phyloP scores from a whole-genome alignment of 768 basidiomycete species.

The Suillus bovinus region DNA sequence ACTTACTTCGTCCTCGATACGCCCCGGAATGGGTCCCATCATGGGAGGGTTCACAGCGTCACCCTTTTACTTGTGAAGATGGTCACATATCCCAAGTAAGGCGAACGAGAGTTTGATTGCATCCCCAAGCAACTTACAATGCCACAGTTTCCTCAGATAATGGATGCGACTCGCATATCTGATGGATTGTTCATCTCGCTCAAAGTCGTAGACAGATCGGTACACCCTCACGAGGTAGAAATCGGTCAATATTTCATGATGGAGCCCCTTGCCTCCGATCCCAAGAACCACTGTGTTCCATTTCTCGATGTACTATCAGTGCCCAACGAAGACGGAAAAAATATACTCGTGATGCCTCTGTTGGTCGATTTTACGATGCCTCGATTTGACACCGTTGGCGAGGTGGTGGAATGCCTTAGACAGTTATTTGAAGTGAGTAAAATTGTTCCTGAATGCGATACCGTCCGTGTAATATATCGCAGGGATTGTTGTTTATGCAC shows the following conservation, averaged over 20 bases:
- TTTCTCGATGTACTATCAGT: constrained; percentile 26
- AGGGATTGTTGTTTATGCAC: constrained; percentile 31
- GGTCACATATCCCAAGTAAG: not conserved
- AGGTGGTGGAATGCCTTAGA: constrained; percentile 33
- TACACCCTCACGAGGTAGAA: constrained; percentile 29
- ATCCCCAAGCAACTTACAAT: not conserved
- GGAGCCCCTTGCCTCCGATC: not conserved
- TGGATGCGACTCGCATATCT: constrained; percentile 31
- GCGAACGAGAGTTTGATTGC: not conserved
- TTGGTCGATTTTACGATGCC: constrained; percentile 30
- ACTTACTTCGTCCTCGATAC: not conserved
- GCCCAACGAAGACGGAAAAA: constrained; percentile 11
- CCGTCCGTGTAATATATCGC: constrained; percentile 6
- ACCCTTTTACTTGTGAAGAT: constrained; percentile 14
- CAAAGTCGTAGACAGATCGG: constrained; percentile 22
- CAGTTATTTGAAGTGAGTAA: constrained; percentile 33
- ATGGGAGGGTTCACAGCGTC: not conserved
- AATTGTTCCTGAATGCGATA: not conserved
- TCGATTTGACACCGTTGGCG: constrained; percentile 36
- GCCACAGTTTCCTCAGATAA: constrained; percentile 11
- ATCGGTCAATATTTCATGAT: constrained; percentile 28
- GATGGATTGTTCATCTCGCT: constrained; percentile 33
- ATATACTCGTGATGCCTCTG: constrained; percentile 35
- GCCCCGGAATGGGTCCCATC: not conserved
- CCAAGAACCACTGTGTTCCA: constrained; percentile 37